A percentile compares a stretch with the other conserved stretches of the same genome.
Evolutionary conservation across 345 rosid genomes (phyloP).

Genomic region (Draba incana): DNA sequence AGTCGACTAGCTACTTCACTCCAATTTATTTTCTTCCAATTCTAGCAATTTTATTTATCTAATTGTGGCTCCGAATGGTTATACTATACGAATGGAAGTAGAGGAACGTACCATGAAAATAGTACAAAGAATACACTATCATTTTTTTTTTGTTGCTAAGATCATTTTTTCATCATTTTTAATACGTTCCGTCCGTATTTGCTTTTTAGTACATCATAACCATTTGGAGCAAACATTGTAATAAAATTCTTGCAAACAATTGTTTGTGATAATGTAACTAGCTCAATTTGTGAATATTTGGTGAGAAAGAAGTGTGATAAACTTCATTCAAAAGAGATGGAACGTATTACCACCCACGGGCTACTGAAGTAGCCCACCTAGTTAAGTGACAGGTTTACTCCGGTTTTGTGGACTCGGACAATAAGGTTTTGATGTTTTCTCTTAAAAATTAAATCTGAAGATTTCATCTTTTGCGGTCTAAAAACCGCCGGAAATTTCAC

Average conservation of each 20-base stretch:
- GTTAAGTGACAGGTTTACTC: too few relatives aligned
- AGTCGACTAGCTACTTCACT: not conserved
- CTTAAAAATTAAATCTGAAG: conserved; percentile 49
- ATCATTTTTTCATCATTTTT: too few relatives aligned
- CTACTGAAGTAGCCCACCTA: conserved; percentile 44
- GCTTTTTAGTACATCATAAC: too few relatives aligned
- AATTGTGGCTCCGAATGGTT: not conserved
- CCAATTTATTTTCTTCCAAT: not conserved
- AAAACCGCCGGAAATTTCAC: conserved; percentile 56
- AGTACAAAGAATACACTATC: too few relatives aligned
- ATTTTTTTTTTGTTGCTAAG: too few relatives aligned
- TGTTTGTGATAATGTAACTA: not conserved
- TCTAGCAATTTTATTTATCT: not conserved
- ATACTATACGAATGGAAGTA: not conserved
- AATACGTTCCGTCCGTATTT: too few relatives aligned
- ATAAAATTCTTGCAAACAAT: too few relatives aligned
- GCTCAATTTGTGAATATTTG: not conserved
- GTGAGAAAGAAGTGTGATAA: not conserved
- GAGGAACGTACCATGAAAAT: too few relatives aligned
- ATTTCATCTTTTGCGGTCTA: conserved; percentile 68
- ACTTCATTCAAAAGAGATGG: conserved; percentile 11
- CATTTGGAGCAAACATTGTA: too few relatives aligned
- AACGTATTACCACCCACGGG: not conserved
- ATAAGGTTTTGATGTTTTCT: too few relatives aligned
- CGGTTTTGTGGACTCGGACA: too few relatives aligned